Base-by-base conservation (phyloP, 805 yeast species). In the Barnettozyma sp. region DNA sequence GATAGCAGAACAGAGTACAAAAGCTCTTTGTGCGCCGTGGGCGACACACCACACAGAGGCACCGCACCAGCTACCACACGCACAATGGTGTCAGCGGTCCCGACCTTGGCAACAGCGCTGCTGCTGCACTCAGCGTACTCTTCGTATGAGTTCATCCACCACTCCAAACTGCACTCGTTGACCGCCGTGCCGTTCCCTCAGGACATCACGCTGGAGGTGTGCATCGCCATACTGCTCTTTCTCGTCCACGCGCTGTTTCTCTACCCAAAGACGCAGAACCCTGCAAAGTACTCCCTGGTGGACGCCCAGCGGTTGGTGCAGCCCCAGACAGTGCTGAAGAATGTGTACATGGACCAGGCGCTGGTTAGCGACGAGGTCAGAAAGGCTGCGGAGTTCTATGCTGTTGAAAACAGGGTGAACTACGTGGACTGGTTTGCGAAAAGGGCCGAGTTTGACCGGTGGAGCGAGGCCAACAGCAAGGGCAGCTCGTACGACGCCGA, bases 81-180 rank as follows among this genome's bases (percentile, higher is more conserved):
- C 22, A 7, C 26, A 31, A 31, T 31, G 34, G 13, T 20, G 14
- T n/a, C 34, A 31, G 4, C 13, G 3, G 6, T 31, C 13, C 15
- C 22, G 8, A 9, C 28, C 2, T 4, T 35, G 3, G 42, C 34
- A 10, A 8, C 33, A 2, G 1, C 26, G 5, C 22, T 35, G 6
- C 36, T 39, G 5, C n/a, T 19, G 3, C 42, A 39, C 22, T 36
- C 42, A 6, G 36, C 33, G 13, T 39, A 39, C 32, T 39, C 42
- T 8, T 39, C 42, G 8, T 33, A 39, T 23, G 42, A 39, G 21
- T 25, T 27, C 20, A 22, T 32, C 3, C 35, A 36, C 15, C 22
- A 27, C 29, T 13, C 27, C 2, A 39, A 39, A 18, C 18, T 35
- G 8, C 13, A 21, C 5, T 21, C 26, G 6, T 16, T 32, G 9